These are phyloP conservation scores for Fusarium agapanthi DNA, from an alignment of 2,329 filamentous ascomycete species.

Conservation along the genomic window DNA sequence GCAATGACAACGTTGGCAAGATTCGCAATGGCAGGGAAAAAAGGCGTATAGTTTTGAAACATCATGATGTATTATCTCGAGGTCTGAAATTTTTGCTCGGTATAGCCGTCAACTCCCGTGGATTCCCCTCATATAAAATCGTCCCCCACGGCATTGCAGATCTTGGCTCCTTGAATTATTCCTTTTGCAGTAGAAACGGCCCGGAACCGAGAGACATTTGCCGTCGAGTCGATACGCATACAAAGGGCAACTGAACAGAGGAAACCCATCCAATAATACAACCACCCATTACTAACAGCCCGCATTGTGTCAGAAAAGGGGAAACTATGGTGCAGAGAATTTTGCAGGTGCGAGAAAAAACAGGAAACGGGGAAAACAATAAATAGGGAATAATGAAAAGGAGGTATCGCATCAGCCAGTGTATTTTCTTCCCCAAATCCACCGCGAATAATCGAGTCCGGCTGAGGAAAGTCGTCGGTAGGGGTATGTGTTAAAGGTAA, in stretches of 20 bases:
- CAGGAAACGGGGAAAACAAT: conserved; percentile 34
- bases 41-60: conserved; percentile 39
- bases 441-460: conserved; percentile 37
- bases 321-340: conserved; percentile 49
- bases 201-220: conserved; percentile 25
- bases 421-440: conserved; percentile 37
- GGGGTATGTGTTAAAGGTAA: conserved; percentile 44
- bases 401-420: conserved; percentile 50
- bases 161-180: conserved; percentile 32
- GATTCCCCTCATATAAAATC: conserved; percentile 36
- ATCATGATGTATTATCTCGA: conserved; percentile 52
- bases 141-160: conserved; percentile 34
- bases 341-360: conserved; percentile 42
- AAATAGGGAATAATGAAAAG: conserved; percentile 40
- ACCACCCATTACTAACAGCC: conserved; percentile 46
- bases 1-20: neutral
- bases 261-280: conserved; percentile 50
- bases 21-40: neutral
- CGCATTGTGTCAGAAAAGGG: conserved; percentile 42
- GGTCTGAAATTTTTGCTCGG: conserved; percentile 46
- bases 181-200: conserved; percentile 26
- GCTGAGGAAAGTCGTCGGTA: conserved; percentile 40
- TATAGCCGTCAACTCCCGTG: conserved; percentile 46
- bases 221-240: conserved; percentile 34
- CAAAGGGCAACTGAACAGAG: conserved; percentile 42